Conservation (phyloP, 768 basidiomycete species). For the Dioszegia crocea region DNA sequence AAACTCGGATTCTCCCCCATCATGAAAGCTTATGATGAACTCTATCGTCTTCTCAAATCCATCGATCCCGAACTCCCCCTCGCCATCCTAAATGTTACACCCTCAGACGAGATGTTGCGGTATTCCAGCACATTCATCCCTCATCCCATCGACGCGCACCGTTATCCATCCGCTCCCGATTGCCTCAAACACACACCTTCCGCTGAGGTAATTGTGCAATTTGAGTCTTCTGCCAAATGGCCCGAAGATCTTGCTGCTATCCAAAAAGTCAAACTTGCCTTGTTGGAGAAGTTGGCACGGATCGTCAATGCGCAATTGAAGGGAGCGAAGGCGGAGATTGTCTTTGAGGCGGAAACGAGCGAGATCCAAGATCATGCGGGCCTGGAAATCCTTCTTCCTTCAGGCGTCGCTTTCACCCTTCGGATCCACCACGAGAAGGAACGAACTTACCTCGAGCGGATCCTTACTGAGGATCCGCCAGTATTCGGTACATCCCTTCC, state of each 20-base stretch:
- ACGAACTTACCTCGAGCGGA: conserved; percentile 67
- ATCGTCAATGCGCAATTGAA: conserved; percentile 58
- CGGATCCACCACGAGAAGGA: conserved; percentile 86
- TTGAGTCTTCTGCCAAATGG: conserved; percentile 89
- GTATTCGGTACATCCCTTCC: conserved; percentile 33
- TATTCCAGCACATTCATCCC: conserved; percentile 80
- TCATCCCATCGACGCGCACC: conserved; percentile 61
- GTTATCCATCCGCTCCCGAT: conserved; percentile 51
- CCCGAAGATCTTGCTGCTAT: conserved; percentile 89
- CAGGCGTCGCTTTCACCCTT: conserved; percentile 82
- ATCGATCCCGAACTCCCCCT: conserved; percentile 70
- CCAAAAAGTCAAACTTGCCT: conserved; percentile 88
- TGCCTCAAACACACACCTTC: conserved; percentile 65
- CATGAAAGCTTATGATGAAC: conserved; percentile 68
- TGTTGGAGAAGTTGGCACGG: conserved; percentile 74
- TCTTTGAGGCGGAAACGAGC: conserved; percentile 57
- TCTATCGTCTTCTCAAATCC: conserved; percentile 71
- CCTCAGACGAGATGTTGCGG: conserved; percentile 68
- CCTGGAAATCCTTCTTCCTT: conserved; percentile 71
- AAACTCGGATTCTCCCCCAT: conserved; percentile 55
- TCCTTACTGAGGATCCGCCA: conserved; percentile 53
- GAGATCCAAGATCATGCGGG: conserved; percentile 65
- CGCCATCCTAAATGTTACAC: conserved; percentile 68
- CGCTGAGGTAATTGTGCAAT: conserved; percentile 75
- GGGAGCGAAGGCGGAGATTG: conserved; percentile 59